Evolutionary conservation across 805 yeast genomes (phyloP).

Genomic region (Barnettozyma sp.): DNA sequence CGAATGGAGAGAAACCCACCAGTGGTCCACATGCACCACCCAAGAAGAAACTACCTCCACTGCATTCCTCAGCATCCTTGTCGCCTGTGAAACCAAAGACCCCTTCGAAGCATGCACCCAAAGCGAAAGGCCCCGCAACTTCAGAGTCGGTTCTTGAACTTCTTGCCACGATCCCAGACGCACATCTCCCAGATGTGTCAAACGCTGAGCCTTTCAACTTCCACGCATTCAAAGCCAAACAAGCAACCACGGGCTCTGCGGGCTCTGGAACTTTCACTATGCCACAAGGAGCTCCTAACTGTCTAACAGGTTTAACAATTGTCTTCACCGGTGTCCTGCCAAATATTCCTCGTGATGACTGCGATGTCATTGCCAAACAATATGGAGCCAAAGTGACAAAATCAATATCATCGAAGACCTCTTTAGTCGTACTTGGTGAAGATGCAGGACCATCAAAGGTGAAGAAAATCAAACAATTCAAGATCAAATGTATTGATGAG

Average conservation of each 20-base stretch:
- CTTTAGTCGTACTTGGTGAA: constrained; percentile 83
- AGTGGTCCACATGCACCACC: no score
- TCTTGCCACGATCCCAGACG: constrained; percentile 64
- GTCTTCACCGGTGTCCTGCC: constrained; percentile 93
- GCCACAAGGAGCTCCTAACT: constrained; percentile 81
- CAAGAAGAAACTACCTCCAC: no score
- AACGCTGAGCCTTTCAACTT: constrained; percentile 39
- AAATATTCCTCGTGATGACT: constrained; percentile 63
- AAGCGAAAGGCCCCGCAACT: constrained; percentile 4
- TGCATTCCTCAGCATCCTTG: no score
- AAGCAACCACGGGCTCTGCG: constrained; percentile 31
- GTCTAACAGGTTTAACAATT: constrained; percentile 81
- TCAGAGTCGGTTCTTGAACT: constrained; percentile 34
- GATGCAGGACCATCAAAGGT: constrained; percentile 98
- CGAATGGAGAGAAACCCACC: no score
- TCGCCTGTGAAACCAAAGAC: no score
- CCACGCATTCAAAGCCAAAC: constrained; percentile 49
- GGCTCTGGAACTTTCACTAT: constrained; percentile 37
- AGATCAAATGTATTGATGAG: constrained; percentile 78
- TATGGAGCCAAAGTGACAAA: constrained; percentile 91
- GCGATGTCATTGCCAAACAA: constrained; percentile 68
- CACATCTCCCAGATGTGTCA: constrained; percentile 51
- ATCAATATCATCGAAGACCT: constrained; percentile 78
- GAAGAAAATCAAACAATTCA: constrained; percentile 62
- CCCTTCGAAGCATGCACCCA: not conserved